A percentile compares a stretch with the other conserved stretches of the same genome.
These are phyloP conservation scores for Silene uniflora DNA, from an alignment of 148 eudicot genomes.

Conservation along the genomic window DNA sequence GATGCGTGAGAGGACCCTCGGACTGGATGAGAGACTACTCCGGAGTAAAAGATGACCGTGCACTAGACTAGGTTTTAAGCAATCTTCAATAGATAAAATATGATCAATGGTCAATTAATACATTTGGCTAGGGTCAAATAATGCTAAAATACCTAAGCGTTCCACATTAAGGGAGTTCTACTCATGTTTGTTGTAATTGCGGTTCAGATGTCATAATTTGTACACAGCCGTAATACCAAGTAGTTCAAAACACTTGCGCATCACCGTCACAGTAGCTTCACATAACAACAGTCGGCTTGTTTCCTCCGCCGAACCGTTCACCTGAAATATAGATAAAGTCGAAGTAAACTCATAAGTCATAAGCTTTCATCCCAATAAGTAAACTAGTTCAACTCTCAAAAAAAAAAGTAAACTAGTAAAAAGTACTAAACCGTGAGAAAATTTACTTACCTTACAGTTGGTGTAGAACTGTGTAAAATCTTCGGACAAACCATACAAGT, in stretches of 20 bases:
- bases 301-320: conserved; percentile 71
- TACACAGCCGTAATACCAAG: conserved; percentile 81
- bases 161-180: background rate
- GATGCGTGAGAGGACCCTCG: too few species aligned
- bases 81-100: background rate
- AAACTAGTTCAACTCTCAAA: too few species aligned
- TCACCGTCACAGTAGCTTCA: conserved; percentile 83
- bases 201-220: conserved; percentile 39
- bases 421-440: too few species aligned
- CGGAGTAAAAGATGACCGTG: too few species aligned
- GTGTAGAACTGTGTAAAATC: conserved; percentile 30
- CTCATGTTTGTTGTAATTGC: background rate
- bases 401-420: too few species aligned
- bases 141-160: background rate
- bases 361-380: too few species aligned
- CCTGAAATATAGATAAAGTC: conserved; percentile 35
- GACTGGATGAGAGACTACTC: too few species aligned
- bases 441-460: conserved; percentile 60
- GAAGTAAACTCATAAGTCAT: too few species aligned
- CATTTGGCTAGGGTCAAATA: background rate
- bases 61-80: background rate
- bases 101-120: background rate
- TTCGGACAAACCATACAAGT: too few species aligned
- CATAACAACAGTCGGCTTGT: conserved; percentile 76
- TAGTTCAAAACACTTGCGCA: conserved; percentile 76